Conservation (phyloP, 2,329 filamentous ascomycete genomes). For the Acarospora socialis region DNA sequence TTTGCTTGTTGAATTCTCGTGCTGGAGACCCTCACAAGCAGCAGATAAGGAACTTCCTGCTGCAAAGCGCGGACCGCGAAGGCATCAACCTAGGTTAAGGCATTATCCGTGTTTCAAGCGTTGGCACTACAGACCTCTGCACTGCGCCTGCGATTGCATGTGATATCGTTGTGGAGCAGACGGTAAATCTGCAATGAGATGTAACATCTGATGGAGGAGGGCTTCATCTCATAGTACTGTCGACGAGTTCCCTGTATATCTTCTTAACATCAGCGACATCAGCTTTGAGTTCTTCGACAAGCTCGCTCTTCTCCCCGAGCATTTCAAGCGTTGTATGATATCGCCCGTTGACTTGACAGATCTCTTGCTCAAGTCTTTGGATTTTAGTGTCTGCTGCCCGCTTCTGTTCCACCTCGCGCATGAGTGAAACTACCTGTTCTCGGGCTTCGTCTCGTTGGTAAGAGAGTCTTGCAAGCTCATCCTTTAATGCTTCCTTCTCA, state of each 20-base stretch:
- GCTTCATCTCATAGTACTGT: constrained; percentile 64
- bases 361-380: constrained; percentile 50
- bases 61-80: constrained; percentile 67
- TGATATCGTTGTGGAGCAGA: constrained; percentile 7
- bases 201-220: no score
- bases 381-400: constrained; percentile 46
- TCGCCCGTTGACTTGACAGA: constrained; percentile 55
- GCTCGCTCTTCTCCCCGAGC: constrained; percentile 92
- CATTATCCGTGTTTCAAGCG: background rate
- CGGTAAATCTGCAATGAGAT: background rate
- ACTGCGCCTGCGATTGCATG: constrained; percentile 9
- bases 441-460: constrained; percentile 84
- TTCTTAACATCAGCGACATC: constrained; percentile 89
- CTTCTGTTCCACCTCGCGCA: constrained; percentile 70
- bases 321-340: constrained; percentile 89
- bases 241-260: constrained; percentile 87
- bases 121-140: no score
- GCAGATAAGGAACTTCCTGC: constrained; percentile 61
- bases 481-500: constrained; percentile 76
- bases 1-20: constrained; percentile 11
- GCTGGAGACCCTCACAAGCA: background rate
- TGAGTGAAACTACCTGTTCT: constrained; percentile 77
- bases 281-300: constrained; percentile 75
- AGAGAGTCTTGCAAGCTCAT: constrained; percentile 67
- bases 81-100: constrained; percentile 49